Percentiles rank a stretch among this genome's conserved stretches.
phyloP scores from a whole-genome alignment of 176 grass and related monocot species.

The Leersia perrieri region DNA sequence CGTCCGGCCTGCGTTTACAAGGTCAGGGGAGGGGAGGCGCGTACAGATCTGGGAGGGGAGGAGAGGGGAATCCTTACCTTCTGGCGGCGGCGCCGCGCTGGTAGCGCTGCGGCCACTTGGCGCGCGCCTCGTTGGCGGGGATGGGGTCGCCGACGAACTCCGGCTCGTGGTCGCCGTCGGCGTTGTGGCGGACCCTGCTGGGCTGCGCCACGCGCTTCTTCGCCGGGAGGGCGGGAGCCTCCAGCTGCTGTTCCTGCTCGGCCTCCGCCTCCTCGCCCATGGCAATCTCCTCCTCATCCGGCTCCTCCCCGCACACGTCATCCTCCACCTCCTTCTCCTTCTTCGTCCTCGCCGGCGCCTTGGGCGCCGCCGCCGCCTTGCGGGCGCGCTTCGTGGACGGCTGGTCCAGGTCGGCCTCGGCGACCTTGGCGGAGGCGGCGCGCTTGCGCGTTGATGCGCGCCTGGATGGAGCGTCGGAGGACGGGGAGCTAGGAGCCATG shows the following conservation, averaged over 20 bases:
- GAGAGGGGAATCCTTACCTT: too few relatives aligned
- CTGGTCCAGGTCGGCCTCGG: too few relatives aligned
- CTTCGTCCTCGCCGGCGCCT: too few relatives aligned
- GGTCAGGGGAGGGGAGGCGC: too few relatives aligned
- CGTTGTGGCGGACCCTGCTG: background rate
- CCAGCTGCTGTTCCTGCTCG: background rate
- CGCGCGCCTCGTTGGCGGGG: background rate
- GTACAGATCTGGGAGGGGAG: too few relatives aligned
- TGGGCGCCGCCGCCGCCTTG: background rate
- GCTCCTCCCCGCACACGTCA: background rate
- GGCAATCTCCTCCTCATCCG: background rate
- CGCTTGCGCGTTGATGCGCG: background rate
- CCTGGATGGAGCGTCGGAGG: background rate
- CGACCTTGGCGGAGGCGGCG: background rate
- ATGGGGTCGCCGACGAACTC: background rate
- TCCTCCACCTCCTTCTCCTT: background rate
- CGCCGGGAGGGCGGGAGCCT: background rate
- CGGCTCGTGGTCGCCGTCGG: background rate
- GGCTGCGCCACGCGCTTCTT: background rate
- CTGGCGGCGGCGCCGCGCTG: background rate
- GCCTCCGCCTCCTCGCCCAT: background rate
- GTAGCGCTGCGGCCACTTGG: constrained; percentile 36
- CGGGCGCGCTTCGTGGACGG: background rate
- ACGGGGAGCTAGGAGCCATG: background rate
- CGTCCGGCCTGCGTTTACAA: constrained; percentile 43